Conservation (phyloP, 352 stramenopile genomes). For the Halophytophthora polymorphica region DNA sequence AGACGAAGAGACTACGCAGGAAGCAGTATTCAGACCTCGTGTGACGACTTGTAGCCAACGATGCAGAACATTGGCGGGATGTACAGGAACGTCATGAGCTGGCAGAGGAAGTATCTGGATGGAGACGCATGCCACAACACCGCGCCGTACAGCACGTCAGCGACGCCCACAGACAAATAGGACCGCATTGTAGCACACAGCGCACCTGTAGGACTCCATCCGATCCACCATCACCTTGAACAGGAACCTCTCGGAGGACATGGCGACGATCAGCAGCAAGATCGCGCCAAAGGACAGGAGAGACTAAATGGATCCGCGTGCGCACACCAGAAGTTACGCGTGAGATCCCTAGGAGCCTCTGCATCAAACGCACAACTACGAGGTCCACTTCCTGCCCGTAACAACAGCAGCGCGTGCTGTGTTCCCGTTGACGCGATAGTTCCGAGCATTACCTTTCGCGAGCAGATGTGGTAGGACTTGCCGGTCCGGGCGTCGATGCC, state of each 20-base stretch:
- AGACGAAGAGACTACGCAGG: not conserved
- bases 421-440: no score
- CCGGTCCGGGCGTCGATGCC: slow-evolving; percentile 81
- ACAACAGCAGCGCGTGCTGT: no score
- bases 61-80: slow-evolving; percentile 86
- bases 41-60: slow-evolving; percentile 80
- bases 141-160: not conserved
- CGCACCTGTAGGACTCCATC: slow-evolving; percentile 87
- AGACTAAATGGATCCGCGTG: slow-evolving; percentile 37
- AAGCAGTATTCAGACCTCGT: slow-evolving; percentile 41
- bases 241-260: slow-evolving; percentile 80
- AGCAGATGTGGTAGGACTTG: slow-evolving; percentile 85
- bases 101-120: slow-evolving; percentile 80
- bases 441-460: slow-evolving; percentile 76
- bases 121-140: not conserved
- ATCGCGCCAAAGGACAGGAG: slow-evolving; percentile 74
- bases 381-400: no score
- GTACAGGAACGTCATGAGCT: slow-evolving; percentile 88
- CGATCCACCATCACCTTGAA: slow-evolving; percentile 89
- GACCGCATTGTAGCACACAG: not conserved
- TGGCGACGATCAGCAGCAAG: slow-evolving; percentile 66
- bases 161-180: not conserved
- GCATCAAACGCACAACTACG: no score
- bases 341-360: no score
- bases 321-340: no score